Percentiles rank a stretch among this genome's conserved stretches.
Evolutionary conservation across 225 moss, liverwort and hornwort species (phyloP).

Genomic region (Lunularia cruciata): DNA sequence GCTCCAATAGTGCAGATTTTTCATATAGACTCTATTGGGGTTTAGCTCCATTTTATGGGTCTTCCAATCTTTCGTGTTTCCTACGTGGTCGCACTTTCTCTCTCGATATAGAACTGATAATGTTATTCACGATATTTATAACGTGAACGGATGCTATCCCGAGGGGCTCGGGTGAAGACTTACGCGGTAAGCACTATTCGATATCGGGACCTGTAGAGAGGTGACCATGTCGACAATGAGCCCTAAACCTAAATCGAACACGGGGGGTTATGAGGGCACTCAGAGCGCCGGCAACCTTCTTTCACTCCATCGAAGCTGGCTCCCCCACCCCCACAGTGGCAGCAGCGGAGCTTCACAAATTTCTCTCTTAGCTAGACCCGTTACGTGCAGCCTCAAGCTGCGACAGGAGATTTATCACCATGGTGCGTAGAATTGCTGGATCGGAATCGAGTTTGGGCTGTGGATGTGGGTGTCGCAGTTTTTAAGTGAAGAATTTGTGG

Average conservation of each 20-base stretch:
- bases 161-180: no score
- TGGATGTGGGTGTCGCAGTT: background rate
- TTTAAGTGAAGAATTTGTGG: background rate
- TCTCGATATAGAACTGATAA: no score
- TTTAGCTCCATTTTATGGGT: no score
- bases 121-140: no score
- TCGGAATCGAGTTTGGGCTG: background rate
- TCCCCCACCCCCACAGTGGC: background rate
- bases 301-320: conserved; percentile 7
- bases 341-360: conserved; percentile 10
- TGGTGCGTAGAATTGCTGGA: background rate
- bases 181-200: no score
- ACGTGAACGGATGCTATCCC: no score
- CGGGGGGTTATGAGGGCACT: background rate
- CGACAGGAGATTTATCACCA: background rate
- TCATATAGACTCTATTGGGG: no score
- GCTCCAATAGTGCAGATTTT: no score
- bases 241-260: conserved; percentile 20
- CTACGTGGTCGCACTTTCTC: no score
- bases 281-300: background rate
- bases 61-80: no score
- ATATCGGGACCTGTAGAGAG: no score
- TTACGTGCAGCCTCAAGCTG: background rate
- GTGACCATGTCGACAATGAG: conserved; percentile 1
- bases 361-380: background rate